These are phyloP conservation scores for Taiozyma sp. DNA, from an alignment of 1,139 yeast genomes.

Conservation along the genomic window DNA sequence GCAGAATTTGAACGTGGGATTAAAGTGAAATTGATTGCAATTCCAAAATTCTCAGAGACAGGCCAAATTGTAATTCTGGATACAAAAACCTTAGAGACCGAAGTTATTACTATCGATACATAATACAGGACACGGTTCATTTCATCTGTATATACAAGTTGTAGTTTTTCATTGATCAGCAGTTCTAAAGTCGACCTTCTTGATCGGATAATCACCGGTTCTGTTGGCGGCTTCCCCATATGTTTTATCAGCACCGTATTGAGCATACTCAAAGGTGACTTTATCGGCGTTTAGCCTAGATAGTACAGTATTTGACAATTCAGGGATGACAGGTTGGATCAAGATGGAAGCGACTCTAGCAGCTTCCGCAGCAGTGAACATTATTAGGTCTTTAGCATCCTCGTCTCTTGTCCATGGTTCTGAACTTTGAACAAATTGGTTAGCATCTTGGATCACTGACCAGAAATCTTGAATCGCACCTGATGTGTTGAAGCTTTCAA, in stretches of 20 bases:
- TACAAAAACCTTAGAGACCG: conserved; percentile 47
- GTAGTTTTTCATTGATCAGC: background rate
- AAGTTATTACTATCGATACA: conserved; percentile 32
- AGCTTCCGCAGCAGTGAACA: conserved; percentile 65
- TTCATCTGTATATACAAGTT: background rate
- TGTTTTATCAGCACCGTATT: conserved; percentile 40
- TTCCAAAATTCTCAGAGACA: conserved; percentile 65
- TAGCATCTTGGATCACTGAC: conserved; percentile 54
- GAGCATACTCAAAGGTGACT: conserved; percentile 36
- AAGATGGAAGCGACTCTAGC: conserved; percentile 63
- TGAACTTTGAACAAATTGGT: conserved; percentile 51
- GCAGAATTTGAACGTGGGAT: conserved; percentile 26
- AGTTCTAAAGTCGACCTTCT: conserved; percentile 13
- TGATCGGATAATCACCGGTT: conserved; percentile 38
- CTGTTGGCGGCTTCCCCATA: conserved; percentile 43
- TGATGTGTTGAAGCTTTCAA: conserved; percentile 48
- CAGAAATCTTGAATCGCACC: conserved; percentile 61
- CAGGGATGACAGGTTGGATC: conserved; percentile 70
- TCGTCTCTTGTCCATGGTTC: conserved; percentile 52
- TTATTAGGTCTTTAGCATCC: conserved; percentile 42
- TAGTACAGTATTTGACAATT: conserved; percentile 48
- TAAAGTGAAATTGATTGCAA: conserved; percentile 48
- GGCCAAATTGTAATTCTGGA: conserved; percentile 69
- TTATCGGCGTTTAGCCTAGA: conserved; percentile 50
- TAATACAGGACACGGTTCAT: conserved; percentile 4